Evolutionary conservation across 768 basidiomycete species (phyloP).

Genomic region (Harrya chromipes): DNA sequence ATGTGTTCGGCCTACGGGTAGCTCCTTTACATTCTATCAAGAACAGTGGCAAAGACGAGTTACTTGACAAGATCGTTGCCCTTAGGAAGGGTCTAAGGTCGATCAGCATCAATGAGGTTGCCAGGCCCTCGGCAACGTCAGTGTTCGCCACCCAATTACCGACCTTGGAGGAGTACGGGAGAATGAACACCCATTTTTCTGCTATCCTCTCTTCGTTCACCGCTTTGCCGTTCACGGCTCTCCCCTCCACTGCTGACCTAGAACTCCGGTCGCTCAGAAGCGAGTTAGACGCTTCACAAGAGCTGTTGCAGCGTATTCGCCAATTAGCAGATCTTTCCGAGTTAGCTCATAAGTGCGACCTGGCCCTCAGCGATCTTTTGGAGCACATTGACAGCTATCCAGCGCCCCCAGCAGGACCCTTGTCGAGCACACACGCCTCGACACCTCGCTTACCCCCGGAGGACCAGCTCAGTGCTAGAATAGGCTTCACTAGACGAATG

Average conservation of each 20-base stretch:
- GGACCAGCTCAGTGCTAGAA: conserved; percentile 61
- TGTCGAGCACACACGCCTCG: conserved; percentile 50
- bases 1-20: conserved; percentile 54
- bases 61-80: conserved; percentile 48
- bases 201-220: conserved; percentile 44
- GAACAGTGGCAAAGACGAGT: conserved; percentile 40
- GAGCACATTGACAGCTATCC: conserved; percentile 88
- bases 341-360: conserved; percentile 57
- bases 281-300: conserved; percentile 54
- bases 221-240: conserved; percentile 42
- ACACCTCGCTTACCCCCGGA: conserved; percentile 49
- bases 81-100: conserved; percentile 61
- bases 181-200: conserved; percentile 46
- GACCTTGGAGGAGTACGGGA: conserved; percentile 42
- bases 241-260: conserved; percentile 43
- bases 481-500: conserved; percentile 57
- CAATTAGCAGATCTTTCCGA: conserved; percentile 53
- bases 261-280: conserved; percentile 59
- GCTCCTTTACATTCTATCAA: conserved; percentile 35
- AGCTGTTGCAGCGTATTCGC: conserved; percentile 49
- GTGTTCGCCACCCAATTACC: conserved; percentile 47
- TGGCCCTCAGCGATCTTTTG: conserved; percentile 77
- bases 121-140: conserved; percentile 39
- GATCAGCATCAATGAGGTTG: conserved; percentile 54
- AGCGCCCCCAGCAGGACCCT: conserved; percentile 46